A percentile compares a stretch with the other conserved stretches of the same genome.
Conservation (phyloP, 2,329 filamentous ascomycete genomes). For the Cephalotrichum gorgonifer region DNA sequence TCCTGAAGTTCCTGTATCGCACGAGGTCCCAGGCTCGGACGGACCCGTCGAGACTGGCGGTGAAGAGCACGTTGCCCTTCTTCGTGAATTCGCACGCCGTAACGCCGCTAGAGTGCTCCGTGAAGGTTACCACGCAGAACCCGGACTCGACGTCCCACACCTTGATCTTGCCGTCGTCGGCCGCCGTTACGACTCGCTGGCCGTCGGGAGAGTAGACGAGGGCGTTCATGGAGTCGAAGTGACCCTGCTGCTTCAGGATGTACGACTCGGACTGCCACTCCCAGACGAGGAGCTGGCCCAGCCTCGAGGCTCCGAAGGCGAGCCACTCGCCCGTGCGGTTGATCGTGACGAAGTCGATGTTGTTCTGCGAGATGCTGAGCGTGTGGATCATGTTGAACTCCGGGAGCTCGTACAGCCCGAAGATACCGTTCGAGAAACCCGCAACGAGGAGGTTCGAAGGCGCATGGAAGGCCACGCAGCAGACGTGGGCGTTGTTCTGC, state of each 20-base stretch:
- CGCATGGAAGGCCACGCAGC: constrained; percentile 83
- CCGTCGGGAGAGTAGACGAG: constrained; percentile 90
- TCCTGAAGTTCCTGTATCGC: constrained; percentile 91
- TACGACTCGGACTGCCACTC: constrained; percentile 99
- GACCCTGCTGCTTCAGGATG: constrained; percentile 94
- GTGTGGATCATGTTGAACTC: constrained; percentile 94
- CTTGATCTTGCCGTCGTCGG: constrained; percentile 97
- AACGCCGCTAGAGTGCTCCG: constrained; percentile 88
- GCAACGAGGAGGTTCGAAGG: constrained; percentile 86
- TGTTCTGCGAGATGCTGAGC: constrained; percentile 86
- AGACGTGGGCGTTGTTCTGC: constrained; percentile 78
- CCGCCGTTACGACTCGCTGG: constrained; percentile 82
- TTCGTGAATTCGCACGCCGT: constrained; percentile 93
- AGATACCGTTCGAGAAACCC: constrained; percentile 89
- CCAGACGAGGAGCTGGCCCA: constrained; percentile 96
- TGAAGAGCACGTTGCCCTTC: constrained; percentile 91
- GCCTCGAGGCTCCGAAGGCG: constrained; percentile 88
- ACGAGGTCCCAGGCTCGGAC: constrained; percentile 94
- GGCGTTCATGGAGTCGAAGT: constrained; percentile 92
- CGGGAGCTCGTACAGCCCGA: constrained; percentile 90
- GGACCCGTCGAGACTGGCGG: constrained; percentile 87
- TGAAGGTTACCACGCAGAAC: constrained; percentile 97
- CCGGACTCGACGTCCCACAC: constrained; percentile 96
- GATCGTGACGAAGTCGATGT: constrained; percentile 89
- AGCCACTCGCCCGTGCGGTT: constrained; percentile 95